Evolutionary conservation across 305 asterid genomes (phyloP).

Genomic region (Fraxinus floribunda): DNA sequence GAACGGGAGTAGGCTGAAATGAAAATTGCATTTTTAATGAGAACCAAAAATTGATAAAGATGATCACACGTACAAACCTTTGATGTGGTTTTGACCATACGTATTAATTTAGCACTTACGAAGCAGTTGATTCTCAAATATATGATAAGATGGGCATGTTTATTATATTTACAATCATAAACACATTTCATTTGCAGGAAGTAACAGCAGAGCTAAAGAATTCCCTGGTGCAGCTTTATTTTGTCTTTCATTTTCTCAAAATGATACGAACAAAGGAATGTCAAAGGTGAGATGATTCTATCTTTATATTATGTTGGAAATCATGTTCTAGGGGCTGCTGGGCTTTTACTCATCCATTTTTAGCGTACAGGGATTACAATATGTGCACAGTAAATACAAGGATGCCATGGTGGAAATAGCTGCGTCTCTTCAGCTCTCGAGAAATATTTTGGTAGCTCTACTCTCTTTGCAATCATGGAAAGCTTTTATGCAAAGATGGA

Average conservation of each 20-base stretch:
- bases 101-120: conserved; percentile 3
- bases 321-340: conserved; percentile 14
- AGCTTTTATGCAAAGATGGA: conserved; percentile 91
- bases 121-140: conserved; percentile 3
- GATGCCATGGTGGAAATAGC: conserved; percentile 67
- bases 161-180: conserved; percentile 16
- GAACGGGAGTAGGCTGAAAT: conserved; percentile 6
- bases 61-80: conserved; percentile 1
- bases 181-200: conserved; percentile 57
- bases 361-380: conserved; percentile 51
- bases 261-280: conserved; percentile 44
- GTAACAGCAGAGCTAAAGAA: conserved; percentile 43
- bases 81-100: conserved; percentile 1
- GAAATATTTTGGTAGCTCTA: conserved; percentile 78
- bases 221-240: conserved; percentile 92
- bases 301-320: conserved; percentile 9
- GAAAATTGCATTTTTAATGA: conserved; percentile 17
- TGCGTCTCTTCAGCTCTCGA: conserved; percentile 75
- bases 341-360: conserved; percentile 24
- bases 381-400: conserved; percentile 62
- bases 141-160: conserved; percentile 16
- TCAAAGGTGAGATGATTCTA: conserved; percentile 54
- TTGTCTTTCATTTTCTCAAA: conserved; percentile 53
- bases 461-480: conserved; percentile 93
- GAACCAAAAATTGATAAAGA: conserved; percentile 2